Evolutionary conservation across 2,329 filamentous ascomycete genomes (phyloP).

Genomic region (Verticillium nonalfalfae): DNA sequence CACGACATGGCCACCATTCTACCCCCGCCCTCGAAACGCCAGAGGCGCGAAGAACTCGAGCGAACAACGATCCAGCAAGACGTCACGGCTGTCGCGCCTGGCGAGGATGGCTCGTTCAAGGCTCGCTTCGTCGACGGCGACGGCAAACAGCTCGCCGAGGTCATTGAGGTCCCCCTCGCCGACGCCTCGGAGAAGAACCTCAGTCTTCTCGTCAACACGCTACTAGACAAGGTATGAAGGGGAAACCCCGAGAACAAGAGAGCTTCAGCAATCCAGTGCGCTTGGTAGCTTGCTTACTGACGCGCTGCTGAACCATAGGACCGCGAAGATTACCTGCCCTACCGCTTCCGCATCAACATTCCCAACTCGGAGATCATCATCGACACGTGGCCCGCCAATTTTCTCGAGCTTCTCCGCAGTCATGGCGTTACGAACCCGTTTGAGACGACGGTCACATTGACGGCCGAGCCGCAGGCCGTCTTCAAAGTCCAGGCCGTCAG

Average conservation of each 20-base stretch:
- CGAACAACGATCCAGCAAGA: constrained; percentile 70
- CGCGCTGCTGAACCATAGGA: constrained; percentile 15
- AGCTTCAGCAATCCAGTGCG: constrained; percentile 1
- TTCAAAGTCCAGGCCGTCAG: constrained; percentile 92
- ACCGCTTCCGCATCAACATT: constrained; percentile 55
- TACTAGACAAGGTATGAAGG: constrained; percentile 63
- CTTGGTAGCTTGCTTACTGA: background rate
- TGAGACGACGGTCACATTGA: constrained; percentile 48
- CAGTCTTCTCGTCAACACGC: constrained; percentile 76
- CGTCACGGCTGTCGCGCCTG: constrained; percentile 60
- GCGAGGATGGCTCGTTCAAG: constrained; percentile 69
- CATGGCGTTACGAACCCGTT: constrained; percentile 54
- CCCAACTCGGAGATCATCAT: constrained; percentile 45
- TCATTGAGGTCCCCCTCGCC: constrained; percentile 69
- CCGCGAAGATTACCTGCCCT: constrained; percentile 53
- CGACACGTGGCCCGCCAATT: constrained; percentile 49
- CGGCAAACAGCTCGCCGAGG: constrained; percentile 63
- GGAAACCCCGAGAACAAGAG: background rate
- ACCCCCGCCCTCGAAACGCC: constrained; percentile 83
- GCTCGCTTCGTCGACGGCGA: constrained; percentile 83
- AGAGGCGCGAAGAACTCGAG: constrained; percentile 69
- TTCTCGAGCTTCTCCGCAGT: constrained; percentile 45
- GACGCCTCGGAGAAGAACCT: constrained; percentile 87
- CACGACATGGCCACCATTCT: constrained; percentile 67
- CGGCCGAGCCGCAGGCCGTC: constrained; percentile 76